Base-by-base conservation (phyloP, 1,284 basidiomycete genomes). In the Athelia sp. region DNA sequence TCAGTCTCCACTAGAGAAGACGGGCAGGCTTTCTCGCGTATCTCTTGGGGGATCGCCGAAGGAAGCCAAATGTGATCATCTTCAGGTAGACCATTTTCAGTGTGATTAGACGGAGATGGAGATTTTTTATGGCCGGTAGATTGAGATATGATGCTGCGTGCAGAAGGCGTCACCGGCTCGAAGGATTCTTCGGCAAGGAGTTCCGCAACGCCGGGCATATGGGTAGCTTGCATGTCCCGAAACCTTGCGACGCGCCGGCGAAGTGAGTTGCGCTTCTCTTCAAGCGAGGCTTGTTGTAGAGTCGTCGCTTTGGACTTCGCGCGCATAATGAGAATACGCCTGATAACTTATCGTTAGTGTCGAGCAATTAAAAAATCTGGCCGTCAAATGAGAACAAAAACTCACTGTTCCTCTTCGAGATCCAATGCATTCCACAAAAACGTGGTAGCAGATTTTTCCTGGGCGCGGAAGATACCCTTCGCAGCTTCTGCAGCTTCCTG, bases 321-420 rank as follows among this genome's bases (percentile, higher is more conserved):
- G 8, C 22, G 8, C 23, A 26, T 9, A 22, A n/a, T 22, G 9
- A 26, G 21, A 8, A 26, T 4, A 4, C 36, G 36, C 19, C 36
- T 40, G n/a, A 21, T 8, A 40, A n/a, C 15, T 29, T 29, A 29
- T 29, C 4, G 26, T 29, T 29, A 18, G 21, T 18, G n/a, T n/a
- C n/a, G 10, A 23, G 23, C 36, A 40, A 22, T 26, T 26, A 4
- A 22, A 6, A n/a, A 6, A 22, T 4, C 10, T 44, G 15, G 15
- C 15, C n/a, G n/a, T n/a, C n/a, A n/a, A n/a, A n/a, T n/a, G n/a
- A n/a, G 19, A 23, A 4, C 4, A 40, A n/a, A 40, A n/a, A 26
- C 43, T 15, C 23, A 54, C 53, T 54, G 53, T 24, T 44, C 19
- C n/a, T 54, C 53, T 46, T 54, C 53, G 8, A 54, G 4, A 15